A percentile compares a stretch with the other conserved stretches of the same genome.
Conservation (phyloP, 139 green algal genomes). For the Haematococcus sp. region DNA sequence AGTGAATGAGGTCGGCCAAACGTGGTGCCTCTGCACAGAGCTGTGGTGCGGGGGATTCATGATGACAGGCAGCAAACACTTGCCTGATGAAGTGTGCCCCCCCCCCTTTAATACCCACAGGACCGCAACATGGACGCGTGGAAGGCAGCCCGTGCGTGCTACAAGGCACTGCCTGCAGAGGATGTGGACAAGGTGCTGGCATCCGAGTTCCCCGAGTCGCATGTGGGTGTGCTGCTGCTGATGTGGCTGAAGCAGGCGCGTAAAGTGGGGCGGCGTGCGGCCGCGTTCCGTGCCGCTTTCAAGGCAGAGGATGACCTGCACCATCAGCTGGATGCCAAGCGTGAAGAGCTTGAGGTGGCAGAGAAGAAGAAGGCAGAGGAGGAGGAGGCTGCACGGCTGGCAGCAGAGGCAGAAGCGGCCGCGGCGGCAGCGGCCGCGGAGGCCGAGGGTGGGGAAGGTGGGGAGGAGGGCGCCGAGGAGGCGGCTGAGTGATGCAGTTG, state of each 20-base stretch:
- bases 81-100: no score
- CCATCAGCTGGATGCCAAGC: conserved; percentile 11
- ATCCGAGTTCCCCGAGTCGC: conserved; percentile 21
- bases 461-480: conserved; percentile 7
- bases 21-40: neutral
- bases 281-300: neutral
- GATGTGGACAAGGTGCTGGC: conserved; percentile 4
- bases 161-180: conserved; percentile 25
- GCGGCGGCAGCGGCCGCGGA: neutral
- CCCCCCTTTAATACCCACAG: neutral
- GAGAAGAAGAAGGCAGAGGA: neutral
- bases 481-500: no score
- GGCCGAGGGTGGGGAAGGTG: neutral
- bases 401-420: neutral
- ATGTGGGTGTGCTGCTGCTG: conserved; percentile 25
- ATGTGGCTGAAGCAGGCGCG: conserved; percentile 32
- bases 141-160: conserved; percentile 3
- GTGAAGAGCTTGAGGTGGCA: conserved; percentile 8
- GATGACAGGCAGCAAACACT: conserved; percentile 7
- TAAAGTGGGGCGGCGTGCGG: conserved; percentile 16
- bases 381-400: neutral
- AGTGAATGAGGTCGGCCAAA: neutral
- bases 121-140: conserved; percentile 8
- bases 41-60: neutral
- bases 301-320: conserved; percentile 2